These are phyloP conservation scores for Nakazawaea peltata DNA, from an alignment of 805 yeast genomes.

Conservation along the genomic window DNA sequence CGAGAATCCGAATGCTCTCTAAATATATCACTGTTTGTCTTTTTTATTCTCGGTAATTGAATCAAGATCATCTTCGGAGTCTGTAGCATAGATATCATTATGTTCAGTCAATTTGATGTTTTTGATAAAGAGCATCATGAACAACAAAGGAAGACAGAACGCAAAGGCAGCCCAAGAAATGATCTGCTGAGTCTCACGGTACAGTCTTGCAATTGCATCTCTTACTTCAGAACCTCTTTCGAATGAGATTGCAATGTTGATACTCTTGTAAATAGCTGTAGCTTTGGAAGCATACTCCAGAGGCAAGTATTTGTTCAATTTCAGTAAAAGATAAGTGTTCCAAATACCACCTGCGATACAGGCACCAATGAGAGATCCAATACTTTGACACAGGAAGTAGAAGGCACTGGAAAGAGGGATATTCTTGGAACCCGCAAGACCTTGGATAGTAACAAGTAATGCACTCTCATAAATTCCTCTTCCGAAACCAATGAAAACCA, in stretches of 20 bases:
- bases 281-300: constrained; percentile 14
- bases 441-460: constrained; percentile 20
- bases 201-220: constrained; percentile 21
- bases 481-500: constrained; percentile 20
- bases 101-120: constrained; percentile 5
- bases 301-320: constrained; percentile 14
- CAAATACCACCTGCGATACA: constrained; percentile 22
- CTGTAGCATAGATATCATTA: constrained; percentile 4
- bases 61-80: neutral
- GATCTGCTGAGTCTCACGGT: constrained; percentile 23
- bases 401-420: constrained; percentile 24
- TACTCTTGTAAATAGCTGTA: constrained; percentile 16
- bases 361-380: constrained; percentile 22
- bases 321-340: constrained; percentile 15
- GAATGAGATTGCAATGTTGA: constrained; percentile 17
- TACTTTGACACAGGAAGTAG: constrained; percentile 18
- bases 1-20: too few species aligned
- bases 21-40: too few species aligned
- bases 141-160: constrained; percentile 18
- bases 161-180: constrained; percentile 23
- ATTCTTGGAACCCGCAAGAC: constrained; percentile 19
- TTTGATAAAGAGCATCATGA: constrained; percentile 19
- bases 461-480: constrained; percentile 19
- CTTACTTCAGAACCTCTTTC: constrained; percentile 19
- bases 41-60: neutral